Conservation (phyloP, 257 asterid species). For the Primulina huaijiensis region DNA sequence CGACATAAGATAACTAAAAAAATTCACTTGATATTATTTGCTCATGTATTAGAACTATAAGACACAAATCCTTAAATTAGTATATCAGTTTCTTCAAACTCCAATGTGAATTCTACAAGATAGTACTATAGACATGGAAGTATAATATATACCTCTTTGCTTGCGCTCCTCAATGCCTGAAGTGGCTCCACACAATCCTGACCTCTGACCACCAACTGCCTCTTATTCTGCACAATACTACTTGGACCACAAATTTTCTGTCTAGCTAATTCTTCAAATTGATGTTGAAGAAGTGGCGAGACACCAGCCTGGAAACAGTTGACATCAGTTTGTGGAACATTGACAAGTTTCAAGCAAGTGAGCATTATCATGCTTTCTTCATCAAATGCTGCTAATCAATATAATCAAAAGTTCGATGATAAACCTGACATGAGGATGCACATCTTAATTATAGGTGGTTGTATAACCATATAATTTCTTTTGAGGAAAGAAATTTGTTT, state of each 20-base stretch:
- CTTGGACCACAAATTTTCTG: slow-evolving; percentile 35
- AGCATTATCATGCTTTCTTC: neutral
- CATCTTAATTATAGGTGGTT: neutral
- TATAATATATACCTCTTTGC: slow-evolving; percentile 39
- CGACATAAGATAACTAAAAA: neutral
- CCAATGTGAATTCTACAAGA: neutral
- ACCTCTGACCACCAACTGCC: slow-evolving; percentile 76
- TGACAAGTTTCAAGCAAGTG: neutral
- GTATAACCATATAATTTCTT: neutral
- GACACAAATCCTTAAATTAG: neutral
- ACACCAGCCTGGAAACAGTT: slow-evolving; percentile 68
- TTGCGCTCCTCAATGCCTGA: slow-evolving; percentile 71
- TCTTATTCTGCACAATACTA: slow-evolving; percentile 43
- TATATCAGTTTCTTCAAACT: neutral
- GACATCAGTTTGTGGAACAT: slow-evolving; percentile 17
- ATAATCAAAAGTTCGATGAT: neutral
- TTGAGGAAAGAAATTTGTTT: slow-evolving; percentile 1
- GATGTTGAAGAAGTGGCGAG: slow-evolving; percentile 77
- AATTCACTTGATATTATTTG: neutral
- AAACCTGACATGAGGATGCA: slow-evolving; percentile 6
- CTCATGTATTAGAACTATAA: neutral
- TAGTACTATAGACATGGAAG: neutral
- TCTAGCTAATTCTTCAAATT: slow-evolving; percentile 66
- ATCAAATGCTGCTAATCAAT: neutral
- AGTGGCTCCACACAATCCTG: slow-evolving; percentile 94